Conservation (phyloP, 441 rosid species). For the Gossypium schwendimanii region DNA sequence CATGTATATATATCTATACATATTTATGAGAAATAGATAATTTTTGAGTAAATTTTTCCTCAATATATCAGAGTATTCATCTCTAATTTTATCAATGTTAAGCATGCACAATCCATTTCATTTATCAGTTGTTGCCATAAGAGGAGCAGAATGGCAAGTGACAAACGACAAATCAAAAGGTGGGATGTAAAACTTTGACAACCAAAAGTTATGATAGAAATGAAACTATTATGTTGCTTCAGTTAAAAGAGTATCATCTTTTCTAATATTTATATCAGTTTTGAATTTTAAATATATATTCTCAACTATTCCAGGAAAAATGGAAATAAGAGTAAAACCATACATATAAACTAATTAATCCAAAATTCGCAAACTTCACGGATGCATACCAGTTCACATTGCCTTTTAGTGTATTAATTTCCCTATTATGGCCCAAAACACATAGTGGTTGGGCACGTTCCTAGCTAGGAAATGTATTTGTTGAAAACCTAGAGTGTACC, state of each 20-base stretch:
- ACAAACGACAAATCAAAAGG: neutral
- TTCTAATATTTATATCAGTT: neutral
- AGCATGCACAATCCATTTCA: neutral
- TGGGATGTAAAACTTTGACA: neutral
- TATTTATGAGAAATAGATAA: too few relatives aligned
- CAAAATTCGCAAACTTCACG: neutral
- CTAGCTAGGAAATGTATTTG: slow-evolving; percentile 99
- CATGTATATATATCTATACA: too few relatives aligned
- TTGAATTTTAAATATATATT: neutral
- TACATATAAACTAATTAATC: neutral
- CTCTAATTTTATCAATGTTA: too few relatives aligned
- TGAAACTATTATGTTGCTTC: neutral
- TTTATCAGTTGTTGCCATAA: neutral
- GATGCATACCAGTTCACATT: slow-evolving; percentile 87
- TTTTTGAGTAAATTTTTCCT: too few relatives aligned
- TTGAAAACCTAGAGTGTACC: slow-evolving; percentile 95
- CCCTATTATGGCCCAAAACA: slow-evolving; percentile 94
- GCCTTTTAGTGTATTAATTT: slow-evolving; percentile 98
- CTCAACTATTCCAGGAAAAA: slow-evolving; percentile 5
- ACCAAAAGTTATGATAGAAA: neutral
- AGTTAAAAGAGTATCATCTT: neutral
- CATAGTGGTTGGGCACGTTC: slow-evolving; percentile 99
- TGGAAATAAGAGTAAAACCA: neutral
- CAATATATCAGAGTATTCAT: too few relatives aligned
- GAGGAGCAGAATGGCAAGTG: neutral